phyloP scores from a whole-genome alignment of 805 yeast species.

The Metschnikowia chrysomelidarum region DNA sequence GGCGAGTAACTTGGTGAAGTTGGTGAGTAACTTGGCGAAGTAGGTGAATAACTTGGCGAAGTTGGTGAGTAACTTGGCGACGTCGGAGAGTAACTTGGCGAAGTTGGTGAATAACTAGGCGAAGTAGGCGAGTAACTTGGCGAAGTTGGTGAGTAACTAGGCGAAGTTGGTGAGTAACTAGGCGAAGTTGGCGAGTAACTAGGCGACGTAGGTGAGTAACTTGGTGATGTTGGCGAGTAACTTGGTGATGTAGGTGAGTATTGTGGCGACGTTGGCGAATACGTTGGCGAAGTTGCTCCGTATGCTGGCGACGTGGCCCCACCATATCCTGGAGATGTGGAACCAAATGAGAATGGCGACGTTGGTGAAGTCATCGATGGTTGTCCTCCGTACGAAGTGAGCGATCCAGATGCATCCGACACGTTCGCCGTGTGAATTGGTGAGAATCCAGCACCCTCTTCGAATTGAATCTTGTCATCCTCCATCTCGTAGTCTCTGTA shows the following conservation, averaged over 20 bases:
- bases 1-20: constrained; percentile 33
- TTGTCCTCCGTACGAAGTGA: constrained; percentile 83
- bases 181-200: constrained; percentile 58
- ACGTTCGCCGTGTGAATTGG: constrained; percentile 87
- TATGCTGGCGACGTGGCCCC: constrained; percentile 48
- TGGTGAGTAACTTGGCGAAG: constrained; percentile 70
- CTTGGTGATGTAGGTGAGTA: constrained; percentile 71
- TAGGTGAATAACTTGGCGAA: constrained; percentile 63
- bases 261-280: constrained; percentile 21
- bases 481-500: constrained; percentile 66
- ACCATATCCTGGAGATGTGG: constrained; percentile 51
- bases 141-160: constrained; percentile 73
- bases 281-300: constrained; percentile 27
- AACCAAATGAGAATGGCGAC: constrained; percentile 55
- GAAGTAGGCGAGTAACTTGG: constrained; percentile 80
- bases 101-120: constrained; percentile 72
- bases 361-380: constrained; percentile 50
- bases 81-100: constrained; percentile 79
- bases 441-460: constrained; percentile 84
- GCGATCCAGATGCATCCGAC: constrained; percentile 76
- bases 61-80: constrained; percentile 70
- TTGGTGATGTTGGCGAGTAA: constrained; percentile 78
- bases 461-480: constrained; percentile 59
- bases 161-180: constrained; percentile 64
- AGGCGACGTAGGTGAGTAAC: constrained; percentile 75